phyloP scores from a whole-genome alignment of 106 monocot genomes.

The Amphibolis antarctica region DNA sequence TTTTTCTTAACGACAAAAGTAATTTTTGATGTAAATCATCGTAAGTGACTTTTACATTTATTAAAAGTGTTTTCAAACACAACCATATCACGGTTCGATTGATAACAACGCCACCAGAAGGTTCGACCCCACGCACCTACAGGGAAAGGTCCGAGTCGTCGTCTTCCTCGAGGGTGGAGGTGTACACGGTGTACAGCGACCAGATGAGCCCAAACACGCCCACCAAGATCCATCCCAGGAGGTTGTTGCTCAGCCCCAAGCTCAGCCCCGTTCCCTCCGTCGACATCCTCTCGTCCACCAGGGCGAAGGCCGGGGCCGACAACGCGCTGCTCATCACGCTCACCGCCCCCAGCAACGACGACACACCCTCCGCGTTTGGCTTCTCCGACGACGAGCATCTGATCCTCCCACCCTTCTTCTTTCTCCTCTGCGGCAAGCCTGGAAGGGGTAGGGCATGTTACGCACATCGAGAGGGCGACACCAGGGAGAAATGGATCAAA shows the following conservation, averaged over 20 bases:
- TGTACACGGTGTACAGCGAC: constrained; percentile 57
- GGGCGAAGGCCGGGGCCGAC: constrained; percentile 50
- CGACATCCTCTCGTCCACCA: constrained; percentile 69
- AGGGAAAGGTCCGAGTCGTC: constrained; percentile 69
- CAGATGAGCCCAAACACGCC: constrained; percentile 72
- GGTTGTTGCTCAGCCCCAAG: constrained; percentile 67
- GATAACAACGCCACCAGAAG: too few species aligned
- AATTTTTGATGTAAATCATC: too few species aligned
- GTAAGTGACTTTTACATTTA: too few species aligned
- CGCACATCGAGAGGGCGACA: too few species aligned
- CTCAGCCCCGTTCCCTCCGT: constrained; percentile 69
- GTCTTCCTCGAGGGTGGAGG: constrained; percentile 55
- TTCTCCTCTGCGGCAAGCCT: constrained; percentile 20
- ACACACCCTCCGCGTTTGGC: constrained; percentile 10
- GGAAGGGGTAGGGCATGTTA: too few species aligned
- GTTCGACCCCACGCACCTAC: too few species aligned
- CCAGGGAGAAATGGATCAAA: not conserved
- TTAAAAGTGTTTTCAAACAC: too few species aligned
- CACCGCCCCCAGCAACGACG: constrained; percentile 28
- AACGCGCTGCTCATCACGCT: constrained; percentile 22
- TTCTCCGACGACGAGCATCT: constrained; percentile 14
- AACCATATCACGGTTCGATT: too few species aligned
- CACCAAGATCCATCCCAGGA: constrained; percentile 52
- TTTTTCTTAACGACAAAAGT: too few species aligned
- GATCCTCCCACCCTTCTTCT: constrained; percentile 18